Percentiles rank a stretch among this genome's conserved stretches.
Conservation (phyloP, 306 rosid genomes). For the Fagus sylvatica region DNA sequence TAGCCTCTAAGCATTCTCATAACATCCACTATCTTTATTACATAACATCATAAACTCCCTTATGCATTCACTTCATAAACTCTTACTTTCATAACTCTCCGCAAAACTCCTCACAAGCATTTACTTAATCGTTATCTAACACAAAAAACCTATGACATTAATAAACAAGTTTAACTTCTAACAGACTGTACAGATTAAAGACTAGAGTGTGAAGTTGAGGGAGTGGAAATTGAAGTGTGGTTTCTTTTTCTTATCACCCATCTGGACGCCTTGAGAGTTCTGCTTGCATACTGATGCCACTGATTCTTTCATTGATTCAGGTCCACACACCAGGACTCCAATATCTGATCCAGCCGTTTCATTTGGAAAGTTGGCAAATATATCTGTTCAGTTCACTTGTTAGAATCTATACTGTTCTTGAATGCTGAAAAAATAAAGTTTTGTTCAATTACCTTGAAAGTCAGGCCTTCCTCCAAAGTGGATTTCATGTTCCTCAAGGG, state of each 20-base stretch:
- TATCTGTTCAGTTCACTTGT: slow-evolving; percentile 47
- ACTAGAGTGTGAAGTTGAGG: slow-evolving; percentile 77
- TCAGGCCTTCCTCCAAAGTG: slow-evolving; percentile 78
- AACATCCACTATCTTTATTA: too few relatives aligned
- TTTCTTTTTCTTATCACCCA: slow-evolving; percentile 40
- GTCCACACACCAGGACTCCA: slow-evolving; percentile 84
- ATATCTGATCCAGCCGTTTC: slow-evolving; percentile 50
- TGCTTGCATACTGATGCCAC: slow-evolving; percentile 54
- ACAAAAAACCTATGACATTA: too few relatives aligned
- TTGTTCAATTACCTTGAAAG: slow-evolving; percentile 53
- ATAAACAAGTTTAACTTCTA: too few relatives aligned
- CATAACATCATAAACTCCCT: too few relatives aligned
- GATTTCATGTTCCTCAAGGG: slow-evolving; percentile 69
- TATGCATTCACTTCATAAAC: too few relatives aligned
- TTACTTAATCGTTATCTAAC: too few relatives aligned
- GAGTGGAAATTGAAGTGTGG: slow-evolving; percentile 63
- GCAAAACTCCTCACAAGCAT: too few relatives aligned
- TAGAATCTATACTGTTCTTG: not conserved
- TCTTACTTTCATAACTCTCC: too few relatives aligned
- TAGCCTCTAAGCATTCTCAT: too few relatives aligned
- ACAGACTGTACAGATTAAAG: not conserved
- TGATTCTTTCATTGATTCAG: slow-evolving; percentile 73
- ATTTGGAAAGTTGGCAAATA: slow-evolving; percentile 43
- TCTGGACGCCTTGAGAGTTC: slow-evolving; percentile 37
- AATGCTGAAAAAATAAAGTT: not conserved